phyloP scores from a whole-genome alignment of 2,329 filamentous ascomycete species.

The Cordyceps fumosorosea region DNA sequence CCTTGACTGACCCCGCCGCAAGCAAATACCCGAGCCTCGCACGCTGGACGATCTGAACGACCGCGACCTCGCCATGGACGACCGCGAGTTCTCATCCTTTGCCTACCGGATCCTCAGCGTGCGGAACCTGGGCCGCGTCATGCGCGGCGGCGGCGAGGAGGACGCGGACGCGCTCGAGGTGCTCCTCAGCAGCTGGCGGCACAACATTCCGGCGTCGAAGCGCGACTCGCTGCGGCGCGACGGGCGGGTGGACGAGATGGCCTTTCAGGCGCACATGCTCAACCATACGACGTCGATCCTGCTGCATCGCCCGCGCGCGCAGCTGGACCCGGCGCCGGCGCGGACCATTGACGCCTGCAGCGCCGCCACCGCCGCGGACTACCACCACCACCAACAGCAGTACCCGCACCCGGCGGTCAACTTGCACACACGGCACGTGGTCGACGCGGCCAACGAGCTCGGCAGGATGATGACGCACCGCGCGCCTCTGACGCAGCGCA shows the following conservation, averaged over 20 bases:
- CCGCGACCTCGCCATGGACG: not conserved
- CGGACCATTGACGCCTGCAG: constrained; percentile 1
- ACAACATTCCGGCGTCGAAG: constrained; percentile 2
- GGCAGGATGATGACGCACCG: constrained; percentile 7
- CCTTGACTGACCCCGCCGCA: not conserved
- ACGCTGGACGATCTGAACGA: not conserved
- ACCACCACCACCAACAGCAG: not conserved
- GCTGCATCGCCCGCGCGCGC: not conserved
- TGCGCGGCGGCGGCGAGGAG: not conserved
- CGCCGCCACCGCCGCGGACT: not conserved
- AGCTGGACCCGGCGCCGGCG: not conserved
- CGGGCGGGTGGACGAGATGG: constrained; percentile 6
- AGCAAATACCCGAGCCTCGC: constrained; percentile 1
- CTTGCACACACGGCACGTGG: not conserved
- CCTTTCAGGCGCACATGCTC: constrained; percentile 10
- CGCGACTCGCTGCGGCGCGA: constrained; percentile 1
- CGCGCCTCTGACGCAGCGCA: not conserved
- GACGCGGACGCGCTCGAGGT: not conserved
- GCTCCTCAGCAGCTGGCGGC: constrained; percentile 1
- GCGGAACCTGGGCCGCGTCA: constrained; percentile 1
- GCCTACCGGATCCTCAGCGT: constrained; percentile 3
- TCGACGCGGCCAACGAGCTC: not conserved
- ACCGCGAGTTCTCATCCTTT: not conserved
- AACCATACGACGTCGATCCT: constrained; percentile 3
- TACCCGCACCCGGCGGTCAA: not conserved